Conservation (phyloP, 306 rosid genomes). For the Castanospermum australe region DNA sequence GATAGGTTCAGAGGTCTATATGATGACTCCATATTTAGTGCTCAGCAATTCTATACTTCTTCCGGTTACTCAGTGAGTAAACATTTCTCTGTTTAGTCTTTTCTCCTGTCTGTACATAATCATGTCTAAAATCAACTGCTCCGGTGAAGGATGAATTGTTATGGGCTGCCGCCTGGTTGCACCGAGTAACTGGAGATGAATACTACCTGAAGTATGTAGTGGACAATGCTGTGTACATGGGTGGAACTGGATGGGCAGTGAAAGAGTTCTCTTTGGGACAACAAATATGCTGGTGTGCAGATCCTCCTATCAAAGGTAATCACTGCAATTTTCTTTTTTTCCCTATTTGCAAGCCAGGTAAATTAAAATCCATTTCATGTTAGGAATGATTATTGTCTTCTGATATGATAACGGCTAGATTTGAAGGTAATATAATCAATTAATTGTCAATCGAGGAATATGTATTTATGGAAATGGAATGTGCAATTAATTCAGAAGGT, state of each 20-base stretch:
- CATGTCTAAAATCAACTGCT: neutral
- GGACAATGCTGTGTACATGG: slow-evolving; percentile 71
- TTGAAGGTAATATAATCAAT: neutral
- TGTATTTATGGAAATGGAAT: neutral
- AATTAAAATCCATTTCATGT: too few relatives aligned
- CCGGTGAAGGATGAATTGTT: slow-evolving; percentile 69
- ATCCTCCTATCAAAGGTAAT: slow-evolving; percentile 76
- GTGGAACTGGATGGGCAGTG: slow-evolving; percentile 90
- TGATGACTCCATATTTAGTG: slow-evolving; percentile 54
- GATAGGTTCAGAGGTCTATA: slow-evolving; percentile 75
- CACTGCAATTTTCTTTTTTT: neutral
- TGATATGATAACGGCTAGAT: too few relatives aligned
- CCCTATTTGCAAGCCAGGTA: too few relatives aligned
- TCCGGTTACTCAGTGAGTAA: slow-evolving; percentile 73
- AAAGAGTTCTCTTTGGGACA: slow-evolving; percentile 94
- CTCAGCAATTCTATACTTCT: slow-evolving; percentile 66
- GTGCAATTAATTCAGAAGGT: neutral
- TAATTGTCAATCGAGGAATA: neutral
- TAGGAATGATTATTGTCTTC: too few relatives aligned
- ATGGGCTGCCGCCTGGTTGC: slow-evolving; percentile 94
- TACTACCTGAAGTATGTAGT: slow-evolving; percentile 77
- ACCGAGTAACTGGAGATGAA: slow-evolving; percentile 64
- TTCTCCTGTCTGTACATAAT: neutral
- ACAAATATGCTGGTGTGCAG: slow-evolving; percentile 86
- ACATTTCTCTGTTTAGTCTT: neutral